Base-by-base conservation (phyloP, 768 basidiomycete species). In the Kockovaella imperatae region DNA sequence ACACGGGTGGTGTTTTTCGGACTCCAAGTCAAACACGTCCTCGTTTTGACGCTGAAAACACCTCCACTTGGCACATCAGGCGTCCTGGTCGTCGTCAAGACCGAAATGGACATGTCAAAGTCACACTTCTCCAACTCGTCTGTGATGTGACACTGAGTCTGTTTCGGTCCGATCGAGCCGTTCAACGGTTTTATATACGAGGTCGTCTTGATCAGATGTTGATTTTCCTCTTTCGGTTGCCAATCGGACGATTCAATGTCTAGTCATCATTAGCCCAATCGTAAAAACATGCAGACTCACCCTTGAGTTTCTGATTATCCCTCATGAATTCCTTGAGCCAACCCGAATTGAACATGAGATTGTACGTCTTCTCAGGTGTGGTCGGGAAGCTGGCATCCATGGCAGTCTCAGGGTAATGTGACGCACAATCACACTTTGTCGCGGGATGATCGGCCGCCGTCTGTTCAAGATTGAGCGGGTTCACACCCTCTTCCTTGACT, bases 241-340 rank as follows among this genome's bases (percentile, higher is more conserved):
- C 95, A 97, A 67, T 97, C 95, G 3, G 89, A 84, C 62, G 89
- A 87, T 70, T 99, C 90, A 45, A 99, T 79, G 56, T 96, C 93
- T 97, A 60, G 13, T 44, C 11, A 46, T 28, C 21, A 28, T 34
- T 23, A 21, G 25, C 21, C 3, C 6, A 21, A n/a, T n/a, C 26
- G 14, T 49, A 17, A 8, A 5, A 21, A 42, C 17, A 17, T 25
- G 23, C 18, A 10, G n/a, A 74, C 83, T 55, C 58, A 91, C 95
- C 93, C 15, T 77, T 74, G 15, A 97, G 75, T 67, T 86, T 90
- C 74, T 96, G 90, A 54, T 87, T 80, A n/a, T 81, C 78, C 24
- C 77, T 74, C 82, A 96, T 81, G 69, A 97, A 99, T 35, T 86
- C 86, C 71, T 91, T 95, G 61, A 91, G 82, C 73, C 95, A 97